Evolutionary conservation across 305 asterid genomes (phyloP), one percentile per base, ranked within the genome.

Genomic region (Solanum hybrid): DNA sequence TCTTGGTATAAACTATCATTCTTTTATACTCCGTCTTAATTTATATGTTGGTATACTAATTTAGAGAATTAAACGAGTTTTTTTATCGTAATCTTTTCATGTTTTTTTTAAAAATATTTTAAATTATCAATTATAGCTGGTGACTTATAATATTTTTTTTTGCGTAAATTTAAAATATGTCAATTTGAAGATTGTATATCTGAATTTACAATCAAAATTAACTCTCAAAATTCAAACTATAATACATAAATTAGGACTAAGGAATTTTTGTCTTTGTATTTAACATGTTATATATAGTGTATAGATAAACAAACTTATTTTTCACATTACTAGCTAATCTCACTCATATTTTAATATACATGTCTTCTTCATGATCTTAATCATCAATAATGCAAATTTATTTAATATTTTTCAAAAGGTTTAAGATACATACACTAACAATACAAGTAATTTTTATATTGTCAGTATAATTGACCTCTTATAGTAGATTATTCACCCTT

Each of bases 201-300:
- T 0, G 3, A 66, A 0, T 66, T n/a, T 10, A 66, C 0, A 0
- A 66, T 10, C 3, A 66, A 10, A 66, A 10, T 4, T 10, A 5
- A 69, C 16, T n/a, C 1, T 69, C 16, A 0, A 69, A 69, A 69
- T 69, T 24, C 2, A 3, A 24, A 69, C 2, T 2, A 24, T 24
- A 24, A 69, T 24, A 69, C 4, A 10, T 66, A 24, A 64, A 64
- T 64, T 64, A 0, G 27, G 6, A 64, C 11, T 3, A 4, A 64
- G 12, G 5, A 5, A 64, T 22, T 64, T 8, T 64, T 69, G 13
- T 66, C 27, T 22, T 64, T 66, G 5, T 66, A 66, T 4, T 66
- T 66, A 2, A n/a, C 29, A 66, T 22, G 27, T 22, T 5, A 24
- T 69, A 69, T 14, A 42, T 46, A 5, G 32, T 69, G 76, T 71